Evolutionary conservation across 305 asterid species (phyloP).

Genomic region (Plantago lanceolata): DNA sequence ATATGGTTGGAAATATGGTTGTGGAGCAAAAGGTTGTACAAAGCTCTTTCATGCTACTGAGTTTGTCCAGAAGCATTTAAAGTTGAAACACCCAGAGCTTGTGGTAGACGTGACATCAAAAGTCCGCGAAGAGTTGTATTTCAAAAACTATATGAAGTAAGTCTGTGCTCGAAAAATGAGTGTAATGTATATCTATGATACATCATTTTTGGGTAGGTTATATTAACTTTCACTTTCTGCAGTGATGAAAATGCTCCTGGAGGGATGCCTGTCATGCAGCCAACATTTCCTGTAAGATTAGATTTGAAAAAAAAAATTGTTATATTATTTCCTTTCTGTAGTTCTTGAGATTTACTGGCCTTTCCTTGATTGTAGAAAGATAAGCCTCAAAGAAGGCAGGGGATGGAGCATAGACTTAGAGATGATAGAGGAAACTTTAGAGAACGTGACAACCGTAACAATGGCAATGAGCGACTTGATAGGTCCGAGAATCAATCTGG

Average conservation of each 20-base stretch:
- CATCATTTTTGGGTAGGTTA: constrained; percentile 19
- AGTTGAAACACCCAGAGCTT: constrained; percentile 88
- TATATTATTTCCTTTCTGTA: not conserved
- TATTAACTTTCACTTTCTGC: constrained; percentile 30
- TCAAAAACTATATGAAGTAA: constrained; percentile 94
- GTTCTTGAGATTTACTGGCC: constrained; percentile 14
- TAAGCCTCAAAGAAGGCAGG: constrained; percentile 67
- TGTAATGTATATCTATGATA: constrained; percentile 12
- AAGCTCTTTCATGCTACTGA: constrained; percentile 97
- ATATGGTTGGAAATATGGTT: constrained; percentile 99
- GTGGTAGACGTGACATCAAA: constrained; percentile 68
- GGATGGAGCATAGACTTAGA: constrained; percentile 58
- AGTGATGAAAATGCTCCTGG: constrained; percentile 98
- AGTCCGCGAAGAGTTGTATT: constrained; percentile 88
- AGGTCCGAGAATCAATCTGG: constrained; percentile 65
- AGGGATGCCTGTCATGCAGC: constrained; percentile 88
- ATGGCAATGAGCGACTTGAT: constrained; percentile 64
- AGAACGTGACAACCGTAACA: constrained; percentile 63
- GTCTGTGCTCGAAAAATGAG: constrained; percentile 24
- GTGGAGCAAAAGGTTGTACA: constrained; percentile 99
- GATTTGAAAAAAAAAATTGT: not conserved
- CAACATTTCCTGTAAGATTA: constrained; percentile 61
- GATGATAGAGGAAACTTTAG: constrained; percentile 76
- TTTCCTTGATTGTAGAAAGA: constrained; percentile 61
- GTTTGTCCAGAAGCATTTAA: constrained; percentile 88